These are phyloP conservation scores for Nothophoma quercina DNA, from an alignment of 2,329 filamentous ascomycete genomes.

Conservation along the genomic window DNA sequence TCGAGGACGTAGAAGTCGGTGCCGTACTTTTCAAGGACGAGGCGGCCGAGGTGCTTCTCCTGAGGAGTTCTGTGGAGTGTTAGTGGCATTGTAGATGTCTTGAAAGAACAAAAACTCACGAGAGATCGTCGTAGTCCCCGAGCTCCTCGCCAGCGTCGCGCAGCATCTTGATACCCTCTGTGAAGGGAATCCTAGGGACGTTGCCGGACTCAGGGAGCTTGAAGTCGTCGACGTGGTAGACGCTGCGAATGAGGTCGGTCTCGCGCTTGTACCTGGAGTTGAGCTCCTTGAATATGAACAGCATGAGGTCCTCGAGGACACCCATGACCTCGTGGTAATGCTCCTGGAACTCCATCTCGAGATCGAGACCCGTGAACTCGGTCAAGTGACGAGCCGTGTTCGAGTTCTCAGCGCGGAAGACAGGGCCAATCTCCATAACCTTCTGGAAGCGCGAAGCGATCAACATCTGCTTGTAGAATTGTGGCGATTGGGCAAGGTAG, in stretches of 20 bases:
- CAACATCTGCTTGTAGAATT: constrained; percentile 88
- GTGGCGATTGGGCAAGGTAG: constrained; percentile 80
- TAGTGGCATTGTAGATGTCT: not conserved
- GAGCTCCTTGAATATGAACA: constrained; percentile 81
- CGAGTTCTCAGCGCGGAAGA: constrained; percentile 86
- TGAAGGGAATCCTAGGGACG: constrained; percentile 78
- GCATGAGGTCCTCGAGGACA: constrained; percentile 75
- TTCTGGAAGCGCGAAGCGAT: constrained; percentile 80
- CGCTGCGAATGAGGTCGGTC: constrained; percentile 72
- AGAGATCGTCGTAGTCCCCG: constrained; percentile 79
- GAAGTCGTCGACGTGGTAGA: constrained; percentile 81
- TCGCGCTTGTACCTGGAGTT: constrained; percentile 71
- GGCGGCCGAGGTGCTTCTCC: constrained; percentile 85
- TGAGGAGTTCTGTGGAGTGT: constrained; percentile 67
- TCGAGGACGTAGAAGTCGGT: constrained; percentile 98
- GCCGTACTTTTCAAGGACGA: constrained; percentile 87
- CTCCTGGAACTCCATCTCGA: constrained; percentile 88
- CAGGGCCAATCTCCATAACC: constrained; percentile 79
- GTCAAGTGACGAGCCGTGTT: constrained; percentile 88
- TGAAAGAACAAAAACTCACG: constrained; percentile 33
- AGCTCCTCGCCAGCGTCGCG: constrained; percentile 80
- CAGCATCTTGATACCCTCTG: constrained; percentile 78
- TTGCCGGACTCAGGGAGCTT: constrained; percentile 77
- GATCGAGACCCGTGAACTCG: constrained; percentile 87
- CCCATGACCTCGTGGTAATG: constrained; percentile 77